Evolutionary conservation across 108 stramenopile species (phyloP).

Genomic region (Cyclostephanos invisitatus): DNA sequence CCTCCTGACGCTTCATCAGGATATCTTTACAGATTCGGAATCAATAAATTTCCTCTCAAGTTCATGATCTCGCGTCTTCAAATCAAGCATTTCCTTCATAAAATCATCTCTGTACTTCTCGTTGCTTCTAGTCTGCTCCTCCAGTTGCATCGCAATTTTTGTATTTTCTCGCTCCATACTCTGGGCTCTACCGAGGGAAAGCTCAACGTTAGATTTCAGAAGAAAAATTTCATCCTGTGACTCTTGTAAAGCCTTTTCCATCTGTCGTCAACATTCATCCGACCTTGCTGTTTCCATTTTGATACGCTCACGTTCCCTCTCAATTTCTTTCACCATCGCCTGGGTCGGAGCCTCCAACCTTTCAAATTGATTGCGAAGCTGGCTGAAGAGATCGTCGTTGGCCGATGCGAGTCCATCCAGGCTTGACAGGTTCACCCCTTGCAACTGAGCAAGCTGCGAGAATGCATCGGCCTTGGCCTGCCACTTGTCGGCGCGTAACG

Average conservation of each 20-base stretch:
- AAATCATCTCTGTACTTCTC: constrained; percentile 16
- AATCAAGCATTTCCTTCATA: constrained; percentile 6
- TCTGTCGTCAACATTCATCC: constrained; percentile 29
- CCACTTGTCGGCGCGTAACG: constrained; percentile 59
- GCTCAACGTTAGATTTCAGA: constrained; percentile 29
- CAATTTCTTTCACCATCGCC: constrained; percentile 40
- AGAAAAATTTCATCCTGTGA: constrained; percentile 36
- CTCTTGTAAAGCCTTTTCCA: constrained; percentile 29
- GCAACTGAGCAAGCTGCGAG: constrained; percentile 24
- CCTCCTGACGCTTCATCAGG: background rate
- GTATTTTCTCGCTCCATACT: constrained; percentile 28
- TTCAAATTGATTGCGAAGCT: constrained; percentile 41
- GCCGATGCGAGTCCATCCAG: constrained; percentile 13
- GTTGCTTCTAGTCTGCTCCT: constrained; percentile 16
- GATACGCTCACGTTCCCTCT: constrained; percentile 42
- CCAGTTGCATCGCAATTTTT: constrained; percentile 23
- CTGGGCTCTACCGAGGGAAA: constrained; percentile 18
- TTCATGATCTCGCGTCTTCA: constrained; percentile 15
- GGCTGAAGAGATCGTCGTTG: constrained; percentile 26
- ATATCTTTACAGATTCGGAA: background rate
- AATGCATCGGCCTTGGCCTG: constrained; percentile 43
- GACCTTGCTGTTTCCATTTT: constrained; percentile 38
- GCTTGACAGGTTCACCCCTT: constrained; percentile 36
- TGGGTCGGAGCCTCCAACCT: constrained; percentile 48
- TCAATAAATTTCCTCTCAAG: constrained; percentile 14